Conservation (phyloP, 257 asterid species). For the Paraleonurus japonicus region DNA sequence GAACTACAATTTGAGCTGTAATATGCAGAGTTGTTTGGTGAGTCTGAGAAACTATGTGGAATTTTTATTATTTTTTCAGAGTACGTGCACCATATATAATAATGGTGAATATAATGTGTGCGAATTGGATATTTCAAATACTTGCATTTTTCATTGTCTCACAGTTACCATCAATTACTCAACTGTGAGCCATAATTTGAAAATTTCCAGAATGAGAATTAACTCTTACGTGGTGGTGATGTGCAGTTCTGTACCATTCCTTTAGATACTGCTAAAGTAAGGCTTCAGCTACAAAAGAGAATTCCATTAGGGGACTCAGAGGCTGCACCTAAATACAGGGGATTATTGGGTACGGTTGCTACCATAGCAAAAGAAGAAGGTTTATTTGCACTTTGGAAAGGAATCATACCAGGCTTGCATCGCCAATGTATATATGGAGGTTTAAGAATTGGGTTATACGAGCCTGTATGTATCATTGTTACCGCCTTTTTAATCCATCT, state of each 20-base stretch:
- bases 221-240: slow-evolving; percentile 27
- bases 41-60: not conserved
- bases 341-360: slow-evolving; percentile 63
- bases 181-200: slow-evolving; percentile 3
- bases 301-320: slow-evolving; percentile 51
- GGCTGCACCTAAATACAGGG: slow-evolving; percentile 61
- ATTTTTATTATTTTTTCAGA: not conserved
- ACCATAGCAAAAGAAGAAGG: slow-evolving; percentile 93
- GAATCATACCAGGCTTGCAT: slow-evolving; percentile 84
- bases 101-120: not conserved
- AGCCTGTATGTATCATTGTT: slow-evolving; percentile 57
- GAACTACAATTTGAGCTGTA: not conserved
- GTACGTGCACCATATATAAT: not conserved
- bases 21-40: not conserved
- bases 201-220: slow-evolving; percentile 15
- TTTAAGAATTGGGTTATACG: slow-evolving; percentile 77
- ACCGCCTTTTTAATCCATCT: slow-evolving; percentile 6
- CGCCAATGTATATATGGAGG: slow-evolving; percentile 92
- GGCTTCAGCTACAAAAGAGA: slow-evolving; percentile 90
- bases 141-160: not conserved
- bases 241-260: slow-evolving; percentile 88
- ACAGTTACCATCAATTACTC: not conserved
- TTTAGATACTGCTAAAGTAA: slow-evolving; percentile 82
- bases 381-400: slow-evolving; percentile 80
- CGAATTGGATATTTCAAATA: not conserved